Evolutionary conservation across 2,329 filamentous ascomycete species (phyloP), one percentile per base, ranked within the genome.

Genomic region (Aspergillus oerlinghausenensis): DNA sequence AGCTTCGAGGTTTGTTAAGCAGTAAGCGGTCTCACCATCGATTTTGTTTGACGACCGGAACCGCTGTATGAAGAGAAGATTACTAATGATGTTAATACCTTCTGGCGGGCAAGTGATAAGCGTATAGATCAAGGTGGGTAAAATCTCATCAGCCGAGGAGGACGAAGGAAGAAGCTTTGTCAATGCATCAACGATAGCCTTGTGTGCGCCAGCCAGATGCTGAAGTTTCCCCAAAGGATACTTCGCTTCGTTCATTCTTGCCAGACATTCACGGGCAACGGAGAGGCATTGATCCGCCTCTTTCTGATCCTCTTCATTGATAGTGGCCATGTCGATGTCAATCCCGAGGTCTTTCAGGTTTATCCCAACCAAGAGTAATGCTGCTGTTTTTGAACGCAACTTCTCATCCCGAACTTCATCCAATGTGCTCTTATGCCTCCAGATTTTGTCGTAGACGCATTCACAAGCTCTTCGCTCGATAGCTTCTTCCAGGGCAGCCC

Each of bases 381-480:
- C 92, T 21, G 93, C 93, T 1, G 92, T 97, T 67, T 96, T 94
- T 9, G 94, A 99, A 29, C 94, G 85, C 51, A 99, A 80, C 70
- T 96, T 97, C 67, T 96, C 92, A 70, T 99, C 94, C 67, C 93
- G 85, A 11, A 94, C 92, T 73, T 97, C 93, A 69, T 99, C 94
- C 67, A 97, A 87, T 0, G 93, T 96, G 70, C 83, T 94, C 58
- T 88, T 85, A 72, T 99, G 94, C 49, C 92, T 86, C 82, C 93
- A 99, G 70, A 99, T 90, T 62, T 89, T 87, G 56, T 87, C 82
- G 69, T 97, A 97, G 49, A 93, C 87, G 53, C 87, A 86, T 70
- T 96, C 91, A 68, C 90, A 95, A 10, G 92, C 83, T 60, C 89
- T 85, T 61, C 90, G 84, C 71, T 99, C 94, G 0, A 97, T 89